A percentile compares a stretch with the other conserved stretches of the same genome.
These are phyloP conservation scores for Verticillium nonalfalfae DNA, from an alignment of 2,329 filamentous ascomycete species.

Conservation along the genomic window DNA sequence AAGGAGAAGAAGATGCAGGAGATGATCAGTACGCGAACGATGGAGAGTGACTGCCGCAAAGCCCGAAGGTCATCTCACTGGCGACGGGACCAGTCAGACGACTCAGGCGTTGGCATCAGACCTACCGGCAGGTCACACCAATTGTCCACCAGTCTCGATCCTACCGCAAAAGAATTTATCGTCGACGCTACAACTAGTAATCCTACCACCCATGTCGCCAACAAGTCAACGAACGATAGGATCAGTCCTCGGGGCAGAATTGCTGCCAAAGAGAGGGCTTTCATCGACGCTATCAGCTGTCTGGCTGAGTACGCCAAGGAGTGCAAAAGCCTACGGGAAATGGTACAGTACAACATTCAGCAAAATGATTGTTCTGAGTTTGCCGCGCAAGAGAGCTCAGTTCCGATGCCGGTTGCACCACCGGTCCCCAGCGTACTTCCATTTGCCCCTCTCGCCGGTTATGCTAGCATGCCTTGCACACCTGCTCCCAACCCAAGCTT, in stretches of 20 bases:
- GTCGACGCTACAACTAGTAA: too few species aligned
- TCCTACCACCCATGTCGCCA: not conserved
- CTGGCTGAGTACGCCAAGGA: not conserved
- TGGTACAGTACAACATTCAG: slow-evolving; percentile 4
- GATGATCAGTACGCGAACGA: not conserved
- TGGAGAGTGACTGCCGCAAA: too few species aligned
- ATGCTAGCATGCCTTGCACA: not conserved
- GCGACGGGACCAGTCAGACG: not conserved
- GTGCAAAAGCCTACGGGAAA: slow-evolving; percentile 1
- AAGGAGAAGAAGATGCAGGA: not conserved
- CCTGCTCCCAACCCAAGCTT: not conserved
- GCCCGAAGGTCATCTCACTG: not conserved
- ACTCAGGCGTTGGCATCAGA: not conserved
- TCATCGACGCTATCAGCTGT: not conserved
- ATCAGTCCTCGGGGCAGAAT: not conserved
- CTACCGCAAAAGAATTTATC: not conserved
- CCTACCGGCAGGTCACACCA: too few species aligned
- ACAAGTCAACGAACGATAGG: not conserved
- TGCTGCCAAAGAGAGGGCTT: not conserved
- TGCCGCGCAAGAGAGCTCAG: not conserved
- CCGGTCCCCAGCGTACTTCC: not conserved
- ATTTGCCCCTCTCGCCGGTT: not conserved
- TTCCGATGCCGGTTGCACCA: not conserved
- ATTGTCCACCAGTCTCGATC: not conserved
- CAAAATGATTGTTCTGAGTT: slow-evolving; percentile 1